Base-by-base conservation (phyloP, 768 basidiomycete genomes). In the Leccinum rimulosum region DNA sequence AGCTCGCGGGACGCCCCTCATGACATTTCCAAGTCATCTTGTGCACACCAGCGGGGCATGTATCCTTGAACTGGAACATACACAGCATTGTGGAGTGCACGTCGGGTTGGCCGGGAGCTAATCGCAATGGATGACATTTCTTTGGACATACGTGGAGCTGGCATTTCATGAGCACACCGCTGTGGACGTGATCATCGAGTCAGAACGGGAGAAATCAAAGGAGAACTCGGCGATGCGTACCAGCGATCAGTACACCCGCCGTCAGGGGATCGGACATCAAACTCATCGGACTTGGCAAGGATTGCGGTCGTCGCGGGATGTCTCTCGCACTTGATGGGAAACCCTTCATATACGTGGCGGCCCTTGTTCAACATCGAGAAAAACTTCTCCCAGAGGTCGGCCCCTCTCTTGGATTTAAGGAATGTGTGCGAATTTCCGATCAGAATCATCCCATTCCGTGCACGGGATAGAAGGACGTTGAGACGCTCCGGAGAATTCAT, bases 381-480 rank as follows among this genome's bases (percentile, higher is more conserved):
- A 6, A 89, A 75, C 12, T 68, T 66, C 0, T 54, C 65, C 87
- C 87, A 89, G 0, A 86, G 56, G 1, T 74, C 75, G 4, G 69
- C 71, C 1, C 86, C 86, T 61, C 79, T 84, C 33, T 77, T 78
- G 7, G 87, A 75, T 5, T 77, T 73, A 45, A 72, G 68, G 73
- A 89, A 89, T 0, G 88, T 90, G 3, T 82, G 64, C 0, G 80
- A 73, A 63, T 89, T 88, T 7, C 88, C 88, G 25, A 90, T 80
- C 70, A 90, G 78, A 57, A 90, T 82, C 14, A 88, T 66, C 0
- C 79, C 84, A 61, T 89, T 75, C 3, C 88, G 80, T 6, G 88
- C 85, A 11, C 88, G 82, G 0, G 88, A 89, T 11, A 90, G 75
- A 2, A 90, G 74, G n/a, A 90, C 88, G 51, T 88, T 90, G 27